phyloP scores from a whole-genome alignment of 2,329 filamentous ascomycete genomes.

The Dothideomycetes sp. region DNA sequence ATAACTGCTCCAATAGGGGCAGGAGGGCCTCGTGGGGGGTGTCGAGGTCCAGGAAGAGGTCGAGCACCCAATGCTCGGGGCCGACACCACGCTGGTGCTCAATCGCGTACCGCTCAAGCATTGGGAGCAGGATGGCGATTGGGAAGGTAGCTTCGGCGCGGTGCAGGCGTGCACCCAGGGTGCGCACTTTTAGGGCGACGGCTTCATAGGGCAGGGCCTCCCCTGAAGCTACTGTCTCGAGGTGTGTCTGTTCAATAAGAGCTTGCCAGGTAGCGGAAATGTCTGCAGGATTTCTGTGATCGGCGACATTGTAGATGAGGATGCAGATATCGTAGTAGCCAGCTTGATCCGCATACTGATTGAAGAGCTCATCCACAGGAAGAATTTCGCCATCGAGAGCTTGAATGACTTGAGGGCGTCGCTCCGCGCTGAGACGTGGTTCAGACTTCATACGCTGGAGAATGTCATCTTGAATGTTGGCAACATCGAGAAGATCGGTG shows the following conservation, averaged over 20 bases:
- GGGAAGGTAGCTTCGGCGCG: conserved; percentile 21
- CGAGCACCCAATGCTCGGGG: conserved; percentile 48
- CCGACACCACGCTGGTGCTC: conserved; percentile 37
- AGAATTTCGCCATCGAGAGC: conserved; percentile 70
- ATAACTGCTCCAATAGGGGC: conserved; percentile 52
- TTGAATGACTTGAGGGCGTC: conserved; percentile 51
- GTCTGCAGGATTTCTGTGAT: conserved; percentile 78
- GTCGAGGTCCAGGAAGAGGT: conserved; percentile 53
- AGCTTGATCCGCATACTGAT: conserved; percentile 79
- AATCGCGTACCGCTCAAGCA: conserved; percentile 44
- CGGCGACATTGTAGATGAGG: conserved; percentile 81
- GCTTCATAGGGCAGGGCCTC: conserved; percentile 53
- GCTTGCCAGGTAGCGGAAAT: conserved; percentile 78
- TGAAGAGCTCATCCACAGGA: conserved; percentile 79
- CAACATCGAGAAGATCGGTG: conserved; percentile 77
- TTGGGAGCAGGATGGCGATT: conserved; percentile 36
- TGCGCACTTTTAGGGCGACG: conserved; percentile 50
- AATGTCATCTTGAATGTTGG: conserved; percentile 89
- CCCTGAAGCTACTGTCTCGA: conserved; percentile 36
- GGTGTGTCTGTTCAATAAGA: conserved; percentile 57
- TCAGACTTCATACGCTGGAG: conserved; percentile 69
- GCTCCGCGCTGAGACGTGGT: conserved; percentile 52
- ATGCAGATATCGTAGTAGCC: conserved; percentile 91
- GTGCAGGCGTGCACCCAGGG: conserved; percentile 42
- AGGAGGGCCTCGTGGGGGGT: conserved; percentile 52